Conservation (phyloP, 768 basidiomycete species). For the Mycena crocata region DNA sequence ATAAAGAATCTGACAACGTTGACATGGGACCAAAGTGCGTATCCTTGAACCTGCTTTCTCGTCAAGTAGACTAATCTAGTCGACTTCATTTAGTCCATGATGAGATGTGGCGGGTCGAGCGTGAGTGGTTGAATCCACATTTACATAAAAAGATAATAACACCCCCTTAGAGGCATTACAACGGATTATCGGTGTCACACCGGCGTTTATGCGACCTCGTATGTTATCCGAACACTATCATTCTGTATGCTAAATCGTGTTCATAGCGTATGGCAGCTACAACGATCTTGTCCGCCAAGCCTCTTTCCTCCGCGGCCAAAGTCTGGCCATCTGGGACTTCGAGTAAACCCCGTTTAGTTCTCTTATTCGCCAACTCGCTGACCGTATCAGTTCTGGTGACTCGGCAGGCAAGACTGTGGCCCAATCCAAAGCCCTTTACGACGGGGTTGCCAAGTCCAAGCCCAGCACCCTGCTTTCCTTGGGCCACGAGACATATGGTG, state of each 20-base stretch:
- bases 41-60: no score
- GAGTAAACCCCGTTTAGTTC: constrained; percentile 38
- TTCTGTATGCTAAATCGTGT: not conserved
- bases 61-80: not conserved
- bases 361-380: not conserved
- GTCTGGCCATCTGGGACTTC: constrained; percentile 54
- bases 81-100: constrained; percentile 40
- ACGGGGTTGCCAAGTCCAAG: constrained; percentile 27
- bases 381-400: constrained; percentile 50
- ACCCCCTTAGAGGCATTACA: constrained; percentile 50
- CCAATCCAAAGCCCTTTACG: constrained; percentile 45
- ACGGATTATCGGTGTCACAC: constrained; percentile 55
- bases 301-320: constrained; percentile 48
- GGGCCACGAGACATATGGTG: constrained; percentile 19
- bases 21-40: constrained; percentile 54
- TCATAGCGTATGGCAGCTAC: constrained; percentile 57
- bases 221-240: constrained; percentile 3
- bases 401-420: constrained; percentile 44
- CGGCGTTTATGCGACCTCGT: constrained; percentile 64
- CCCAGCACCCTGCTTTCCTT: not conserved
- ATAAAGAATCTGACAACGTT: constrained; percentile 53
- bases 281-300: constrained; percentile 59
- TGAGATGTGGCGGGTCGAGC: constrained; percentile 59
- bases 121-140: constrained; percentile 39
- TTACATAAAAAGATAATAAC: not conserved